Conservation (phyloP, 306 rosid genomes). For the Nissolia schottii region DNA sequence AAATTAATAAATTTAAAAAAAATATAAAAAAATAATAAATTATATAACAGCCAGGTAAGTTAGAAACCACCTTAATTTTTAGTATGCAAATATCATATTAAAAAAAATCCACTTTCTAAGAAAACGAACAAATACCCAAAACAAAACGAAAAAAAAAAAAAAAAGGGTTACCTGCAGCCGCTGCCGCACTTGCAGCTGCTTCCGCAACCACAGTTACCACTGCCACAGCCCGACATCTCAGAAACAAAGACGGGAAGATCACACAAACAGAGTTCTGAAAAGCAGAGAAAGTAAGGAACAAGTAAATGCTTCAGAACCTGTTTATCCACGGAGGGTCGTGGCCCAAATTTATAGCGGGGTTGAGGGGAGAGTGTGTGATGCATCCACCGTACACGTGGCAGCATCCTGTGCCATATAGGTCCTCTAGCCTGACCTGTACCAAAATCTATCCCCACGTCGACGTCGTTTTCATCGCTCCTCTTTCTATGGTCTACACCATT, state of each 20-base stretch:
- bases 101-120: background rate
- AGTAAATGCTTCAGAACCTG: background rate
- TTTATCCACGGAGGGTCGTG: background rate
- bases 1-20: too few relatives aligned
- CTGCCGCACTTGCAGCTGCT: constrained; percentile 49
- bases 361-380: background rate
- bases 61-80: too few relatives aligned
- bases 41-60: too few relatives aligned
- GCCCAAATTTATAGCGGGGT: background rate
- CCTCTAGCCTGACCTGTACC: background rate
- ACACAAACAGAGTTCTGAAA: background rate
- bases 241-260: background rate
- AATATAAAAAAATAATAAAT: too few relatives aligned
- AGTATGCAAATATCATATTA: too few relatives aligned
- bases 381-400: constrained; percentile 2
- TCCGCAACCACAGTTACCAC: constrained; percentile 52
- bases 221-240: constrained; percentile 52
- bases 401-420: background rate
- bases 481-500: background rate
- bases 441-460: background rate
- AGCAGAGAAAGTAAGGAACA: background rate
- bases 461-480: background rate
- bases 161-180: constrained; percentile 26
- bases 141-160: background rate
- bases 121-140: background rate